Percentiles rank a stretch among this genome's conserved stretches.
Evolutionary conservation across 169 alveolate genomes (phyloP).

Genomic region (Cryptosporidium viatorum): DNA sequence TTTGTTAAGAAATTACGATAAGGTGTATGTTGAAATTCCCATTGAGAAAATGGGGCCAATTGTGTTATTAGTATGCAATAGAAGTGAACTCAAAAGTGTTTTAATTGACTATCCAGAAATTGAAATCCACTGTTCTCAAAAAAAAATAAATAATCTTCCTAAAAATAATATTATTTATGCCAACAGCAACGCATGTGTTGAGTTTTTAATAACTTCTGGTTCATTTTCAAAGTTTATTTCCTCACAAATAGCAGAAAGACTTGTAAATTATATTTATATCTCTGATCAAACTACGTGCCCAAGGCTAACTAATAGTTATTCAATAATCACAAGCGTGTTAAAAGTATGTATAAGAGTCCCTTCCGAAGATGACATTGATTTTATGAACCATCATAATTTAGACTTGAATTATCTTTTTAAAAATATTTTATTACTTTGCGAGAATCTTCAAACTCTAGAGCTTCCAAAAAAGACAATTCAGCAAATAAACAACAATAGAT

Average conservation of each 20-base stretch:
- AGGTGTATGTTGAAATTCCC: slow-evolving; percentile 60
- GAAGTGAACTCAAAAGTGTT: slow-evolving; percentile 5
- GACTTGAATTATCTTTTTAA: slow-evolving; percentile 29
- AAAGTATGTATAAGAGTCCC: slow-evolving; percentile 21
- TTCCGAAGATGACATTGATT: slow-evolving; percentile 24
- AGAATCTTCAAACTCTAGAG: neutral
- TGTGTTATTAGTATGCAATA: slow-evolving; percentile 34
- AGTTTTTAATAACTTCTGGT: neutral
- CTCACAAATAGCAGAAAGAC: neutral
- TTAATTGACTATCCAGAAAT: slow-evolving; percentile 73
- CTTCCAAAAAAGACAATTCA: slow-evolving; percentile 61
- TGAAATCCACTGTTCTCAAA: slow-evolving; percentile 60
- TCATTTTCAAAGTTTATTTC: slow-evolving; percentile 19
- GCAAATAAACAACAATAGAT: slow-evolving; percentile 25
- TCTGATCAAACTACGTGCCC: slow-evolving; percentile 70
- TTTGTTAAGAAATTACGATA: slow-evolving; percentile 23
- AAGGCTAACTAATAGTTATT: slow-evolving; percentile 48
- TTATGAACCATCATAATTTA: neutral
- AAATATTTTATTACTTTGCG: slow-evolving; percentile 26
- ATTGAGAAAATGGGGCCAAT: slow-evolving; percentile 56
- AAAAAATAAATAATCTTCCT: slow-evolving; percentile 9
- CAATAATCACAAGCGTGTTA: slow-evolving; percentile 16
- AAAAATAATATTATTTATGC: slow-evolving; percentile 4
- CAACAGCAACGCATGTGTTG: slow-evolving; percentile 63
- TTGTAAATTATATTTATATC: slow-evolving; percentile 45